Evolutionary conservation across 208 protist species (phyloP).

Genomic region (Cochliopodium minus): DNA sequence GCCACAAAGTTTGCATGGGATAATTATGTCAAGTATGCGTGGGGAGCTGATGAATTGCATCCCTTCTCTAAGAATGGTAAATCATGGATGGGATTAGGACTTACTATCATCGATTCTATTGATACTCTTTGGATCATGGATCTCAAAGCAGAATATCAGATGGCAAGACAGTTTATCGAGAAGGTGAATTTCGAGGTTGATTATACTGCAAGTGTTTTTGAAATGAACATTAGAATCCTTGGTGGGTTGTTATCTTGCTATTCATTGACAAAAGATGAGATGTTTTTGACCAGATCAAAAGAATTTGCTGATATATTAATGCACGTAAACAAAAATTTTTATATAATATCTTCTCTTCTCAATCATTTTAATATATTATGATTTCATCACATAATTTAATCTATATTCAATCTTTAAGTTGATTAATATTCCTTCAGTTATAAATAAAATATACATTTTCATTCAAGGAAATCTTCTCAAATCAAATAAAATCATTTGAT

Average conservation of each 20-base stretch:
- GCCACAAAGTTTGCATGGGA: conserved; percentile 26
- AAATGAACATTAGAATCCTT: conserved; percentile 50
- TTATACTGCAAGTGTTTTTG: conserved; percentile 39
- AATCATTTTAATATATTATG: too few relatives aligned
- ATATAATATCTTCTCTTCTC: too few relatives aligned
- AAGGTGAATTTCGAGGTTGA: conserved; percentile 21
- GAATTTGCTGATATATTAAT: conserved; percentile 32
- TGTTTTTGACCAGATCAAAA: conserved; percentile 28
- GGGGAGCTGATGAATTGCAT: conserved; percentile 48
- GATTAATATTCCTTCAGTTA: too few relatives aligned
- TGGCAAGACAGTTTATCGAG: conserved; percentile 21
- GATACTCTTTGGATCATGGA: conserved; percentile 54
- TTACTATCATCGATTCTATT: conserved; percentile 54
- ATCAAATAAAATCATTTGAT: too few relatives aligned
- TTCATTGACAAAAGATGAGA: conserved; percentile 30
- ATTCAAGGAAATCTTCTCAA: too few relatives aligned
- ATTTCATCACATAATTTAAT: too few relatives aligned
- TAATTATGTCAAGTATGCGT: conserved; percentile 39
- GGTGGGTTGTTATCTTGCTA: conserved; percentile 51
- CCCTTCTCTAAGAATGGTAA: conserved; percentile 23
- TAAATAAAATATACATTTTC: too few relatives aligned
- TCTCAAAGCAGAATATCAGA: conserved; percentile 34
- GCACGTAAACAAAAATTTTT: too few relatives aligned
- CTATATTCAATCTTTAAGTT: too few relatives aligned
- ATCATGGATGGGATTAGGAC: conserved; percentile 19